Evolutionary conservation across 768 basidiomycete genomes (phyloP).

Genomic region (Mycena rosella): DNA sequence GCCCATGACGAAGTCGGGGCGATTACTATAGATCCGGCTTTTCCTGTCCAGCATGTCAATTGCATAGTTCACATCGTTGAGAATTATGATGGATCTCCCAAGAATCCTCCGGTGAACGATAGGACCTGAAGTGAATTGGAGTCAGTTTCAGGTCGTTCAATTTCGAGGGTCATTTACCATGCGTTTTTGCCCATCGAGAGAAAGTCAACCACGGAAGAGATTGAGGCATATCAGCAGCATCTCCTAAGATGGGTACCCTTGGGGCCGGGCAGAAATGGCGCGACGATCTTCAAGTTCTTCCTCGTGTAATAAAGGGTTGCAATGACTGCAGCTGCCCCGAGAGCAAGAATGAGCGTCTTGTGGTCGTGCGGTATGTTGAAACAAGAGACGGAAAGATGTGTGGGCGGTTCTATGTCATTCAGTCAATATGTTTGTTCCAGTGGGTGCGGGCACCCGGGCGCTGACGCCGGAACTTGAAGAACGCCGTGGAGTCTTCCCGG

Average conservation of each 20-base stretch:
- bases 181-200: not conserved
- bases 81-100: slow-evolving; percentile 43
- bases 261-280: slow-evolving; percentile 7
- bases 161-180: not conserved
- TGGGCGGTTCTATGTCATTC: too few species aligned
- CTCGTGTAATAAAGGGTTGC: not conserved
- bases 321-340: not conserved
- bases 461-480: too few species aligned
- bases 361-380: not conserved
- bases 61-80: slow-evolving; percentile 44
- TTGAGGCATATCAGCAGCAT: slow-evolving; percentile 2
- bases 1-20: slow-evolving; percentile 48
- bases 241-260: not conserved
- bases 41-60: slow-evolving; percentile 49
- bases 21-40: slow-evolving; percentile 38
- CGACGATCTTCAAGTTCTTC: not conserved
- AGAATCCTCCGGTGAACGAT: slow-evolving; percentile 42
- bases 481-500: too few species aligned
- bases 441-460: too few species aligned
- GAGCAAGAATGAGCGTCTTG: not conserved
- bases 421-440: too few species aligned
- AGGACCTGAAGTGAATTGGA: not conserved
- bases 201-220: slow-evolving; percentile 1
- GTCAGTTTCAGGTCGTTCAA: not conserved
- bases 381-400: not conserved